Percentiles rank a stretch among this genome's conserved stretches.
Evolutionary conservation across 495 filamentous ascomycete genomes (phyloP).

Genomic region (Aspergillus carlsbadensis): DNA sequence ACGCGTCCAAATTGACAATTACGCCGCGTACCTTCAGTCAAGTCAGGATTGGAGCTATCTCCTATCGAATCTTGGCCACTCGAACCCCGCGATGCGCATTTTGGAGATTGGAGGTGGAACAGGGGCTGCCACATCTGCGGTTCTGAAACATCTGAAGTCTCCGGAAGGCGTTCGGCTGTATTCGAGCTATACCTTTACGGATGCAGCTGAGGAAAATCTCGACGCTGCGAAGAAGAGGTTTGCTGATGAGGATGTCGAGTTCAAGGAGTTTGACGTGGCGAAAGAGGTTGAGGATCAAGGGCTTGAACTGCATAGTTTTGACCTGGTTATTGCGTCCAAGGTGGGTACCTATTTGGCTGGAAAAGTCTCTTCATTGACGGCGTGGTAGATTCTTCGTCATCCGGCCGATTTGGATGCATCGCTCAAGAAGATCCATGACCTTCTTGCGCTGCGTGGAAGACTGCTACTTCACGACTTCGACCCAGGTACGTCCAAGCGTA

Average conservation of each 20-base stretch:
- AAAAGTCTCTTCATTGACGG: conserved; percentile 19
- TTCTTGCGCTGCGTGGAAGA: conserved; percentile 23
- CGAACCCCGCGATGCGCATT: conserved; percentile 38
- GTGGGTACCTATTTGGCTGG: conserved; percentile 27
- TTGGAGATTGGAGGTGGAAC: conserved; percentile 49
- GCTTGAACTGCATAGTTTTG: conserved; percentile 42
- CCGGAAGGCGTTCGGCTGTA: conserved; percentile 6
- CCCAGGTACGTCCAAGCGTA: background rate
- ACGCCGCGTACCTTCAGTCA: background rate
- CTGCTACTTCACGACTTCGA: conserved; percentile 26
- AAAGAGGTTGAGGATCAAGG: conserved; percentile 47
- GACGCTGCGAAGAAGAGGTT: conserved; percentile 44
- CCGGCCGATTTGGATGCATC: conserved; percentile 37
- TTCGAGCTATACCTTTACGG: conserved; percentile 35
- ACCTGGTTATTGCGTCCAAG: conserved; percentile 52
- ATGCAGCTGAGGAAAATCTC: conserved; percentile 50
- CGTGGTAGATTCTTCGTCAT: conserved; percentile 42
- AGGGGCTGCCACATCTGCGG: conserved; percentile 25
- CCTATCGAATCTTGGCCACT: conserved; percentile 28
- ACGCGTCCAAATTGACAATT: background rate
- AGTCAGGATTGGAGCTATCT: conserved; percentile 14
- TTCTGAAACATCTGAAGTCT: conserved; percentile 25
- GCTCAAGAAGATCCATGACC: conserved; percentile 36
- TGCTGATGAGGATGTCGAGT: conserved; percentile 36
- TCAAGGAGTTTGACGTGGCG: conserved; percentile 43